Conservation (phyloP, 768 basidiomycete genomes). For the Boletellus ananas region DNA sequence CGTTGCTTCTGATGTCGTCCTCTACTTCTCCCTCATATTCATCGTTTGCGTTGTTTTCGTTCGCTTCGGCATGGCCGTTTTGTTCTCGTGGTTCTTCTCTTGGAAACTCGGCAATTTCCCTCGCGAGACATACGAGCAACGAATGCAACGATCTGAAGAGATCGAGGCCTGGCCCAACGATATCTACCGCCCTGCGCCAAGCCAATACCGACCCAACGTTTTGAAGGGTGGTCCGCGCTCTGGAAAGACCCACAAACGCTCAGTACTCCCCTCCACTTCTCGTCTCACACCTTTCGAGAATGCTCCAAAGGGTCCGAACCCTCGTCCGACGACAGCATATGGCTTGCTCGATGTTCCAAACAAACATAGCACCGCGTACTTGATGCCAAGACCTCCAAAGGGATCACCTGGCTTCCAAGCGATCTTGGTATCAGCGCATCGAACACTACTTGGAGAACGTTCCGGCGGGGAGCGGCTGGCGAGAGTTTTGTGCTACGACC, state of each 20-base stretch:
- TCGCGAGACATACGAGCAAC: constrained; percentile 86
- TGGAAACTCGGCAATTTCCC: constrained; percentile 93
- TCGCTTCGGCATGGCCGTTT: constrained; percentile 93
- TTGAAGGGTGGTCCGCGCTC: constrained; percentile 59
- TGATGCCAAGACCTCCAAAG: constrained; percentile 39
- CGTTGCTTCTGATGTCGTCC: constrained; percentile 90
- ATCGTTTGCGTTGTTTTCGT: constrained; percentile 96
- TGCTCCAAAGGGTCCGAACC: constrained; percentile 46
- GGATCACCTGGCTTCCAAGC: too few species aligned
- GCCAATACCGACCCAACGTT: constrained; percentile 86
- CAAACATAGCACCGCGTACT: constrained; percentile 47
- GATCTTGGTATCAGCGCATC: constrained; percentile 28
- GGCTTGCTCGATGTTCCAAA: constrained; percentile 62
- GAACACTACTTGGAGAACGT: constrained; percentile 29
- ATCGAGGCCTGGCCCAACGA: constrained; percentile 97
- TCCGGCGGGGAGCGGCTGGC: constrained; percentile 22
- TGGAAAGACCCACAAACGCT: constrained; percentile 46
- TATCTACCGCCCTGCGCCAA: constrained; percentile 92
- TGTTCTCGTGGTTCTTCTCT: constrained; percentile 98
- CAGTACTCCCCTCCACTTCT: constrained; percentile 63
- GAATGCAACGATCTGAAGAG: constrained; percentile 83
- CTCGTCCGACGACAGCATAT: constrained; percentile 60
- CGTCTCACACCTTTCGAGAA: constrained; percentile 74
- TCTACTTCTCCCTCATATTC: constrained; percentile 93
- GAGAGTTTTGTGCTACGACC: too few species aligned